Evolutionary conservation across 1,284 basidiomycete genomes (phyloP), one percentile per base, ranked within the genome.

Genomic region (Heterobasidion annosum): DNA sequence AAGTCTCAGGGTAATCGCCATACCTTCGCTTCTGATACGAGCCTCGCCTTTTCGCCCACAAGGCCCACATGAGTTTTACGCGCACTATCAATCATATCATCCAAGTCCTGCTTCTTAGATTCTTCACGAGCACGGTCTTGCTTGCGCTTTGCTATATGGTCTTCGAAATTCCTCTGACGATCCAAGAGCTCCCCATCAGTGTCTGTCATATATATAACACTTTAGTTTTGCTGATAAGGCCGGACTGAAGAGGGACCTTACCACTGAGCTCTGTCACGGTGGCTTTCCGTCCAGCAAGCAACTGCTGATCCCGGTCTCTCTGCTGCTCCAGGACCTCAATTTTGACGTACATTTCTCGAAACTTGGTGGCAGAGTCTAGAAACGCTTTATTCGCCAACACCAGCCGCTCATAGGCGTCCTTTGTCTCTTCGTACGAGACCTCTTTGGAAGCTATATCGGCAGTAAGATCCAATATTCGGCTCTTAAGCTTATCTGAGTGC

Each of bases 341-440:
- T 57, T 83, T 82, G 51, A 86, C 72, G 63, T 93, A 93, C 49
- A 90, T 81, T 65, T 93, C 85, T 42, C 88, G 82, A 67, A 98
- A 98, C 62, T 88, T 87, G 15, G 83, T 83, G 1, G 92, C 88
- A 49, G 85, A 79, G 54, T 95, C 87, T 63, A 91, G 88, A 66
- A 95, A 91, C 49, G 83, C 81, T 56, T 84, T 76, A 67, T 99
- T 99, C 42, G 84, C 77, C 47, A 79, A 75, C 48, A 86, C 85
- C 43, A 92, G 73, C 15, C 73, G 71, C 32, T 88, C 81, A 60
- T 90, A 86, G 55, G 84, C 70, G 10, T 70, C 72, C 70, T 78
- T 90, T 61, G 87, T 78, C 25, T 84, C 77, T 54, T 93, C 88
- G 48, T 86, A 82, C 53, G 89, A 81, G 12, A 85, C 76, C 59